Conservation (phyloP, 495 filamentous ascomycete genomes). For the Penicillium cosmopolitanum region DNA sequence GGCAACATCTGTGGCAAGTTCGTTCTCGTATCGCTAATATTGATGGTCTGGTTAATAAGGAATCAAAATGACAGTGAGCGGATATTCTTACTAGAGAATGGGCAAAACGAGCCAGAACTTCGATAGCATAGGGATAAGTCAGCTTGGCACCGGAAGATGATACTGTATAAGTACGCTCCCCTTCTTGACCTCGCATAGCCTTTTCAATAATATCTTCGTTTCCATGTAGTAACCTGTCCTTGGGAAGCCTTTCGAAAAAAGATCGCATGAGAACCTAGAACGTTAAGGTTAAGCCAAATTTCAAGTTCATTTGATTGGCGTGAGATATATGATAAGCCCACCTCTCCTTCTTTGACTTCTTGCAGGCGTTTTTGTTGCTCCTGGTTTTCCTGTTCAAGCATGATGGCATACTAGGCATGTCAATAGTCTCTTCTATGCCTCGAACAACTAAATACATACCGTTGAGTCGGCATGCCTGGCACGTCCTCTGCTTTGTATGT, state of each 20-base stretch:
- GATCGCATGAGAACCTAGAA: constrained; percentile 58
- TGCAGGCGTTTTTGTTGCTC: constrained; percentile 57
- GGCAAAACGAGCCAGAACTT: constrained; percentile 66
- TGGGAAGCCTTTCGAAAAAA: constrained; percentile 77
- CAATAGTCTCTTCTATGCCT: not conserved
- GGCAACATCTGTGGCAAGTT: constrained; percentile 55
- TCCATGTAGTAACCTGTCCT: constrained; percentile 71
- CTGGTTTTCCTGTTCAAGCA: constrained; percentile 72
- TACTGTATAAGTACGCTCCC: constrained; percentile 62
- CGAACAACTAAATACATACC: constrained; percentile 24
- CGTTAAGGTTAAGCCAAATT: too few relatives aligned
- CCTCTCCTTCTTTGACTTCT: constrained; percentile 60
- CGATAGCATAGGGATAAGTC: constrained; percentile 73
- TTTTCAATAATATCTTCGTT: constrained; percentile 60
- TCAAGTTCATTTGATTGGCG: not conserved
- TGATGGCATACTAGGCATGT: constrained; percentile 68
- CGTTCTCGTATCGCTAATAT: constrained; percentile 60
- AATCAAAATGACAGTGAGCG: not conserved
- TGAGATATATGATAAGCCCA: constrained; percentile 21
- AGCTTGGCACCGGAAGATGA: constrained; percentile 75
- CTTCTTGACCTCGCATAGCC: constrained; percentile 57
- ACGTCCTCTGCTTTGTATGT: constrained; percentile 92
- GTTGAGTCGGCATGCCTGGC: constrained; percentile 75
- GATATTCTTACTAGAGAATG: constrained; percentile 52
- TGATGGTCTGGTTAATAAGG: not conserved